Base-by-base conservation (phyloP, 2,329 filamentous ascomycete genomes). In the Exutisphaerella laricina region DNA sequence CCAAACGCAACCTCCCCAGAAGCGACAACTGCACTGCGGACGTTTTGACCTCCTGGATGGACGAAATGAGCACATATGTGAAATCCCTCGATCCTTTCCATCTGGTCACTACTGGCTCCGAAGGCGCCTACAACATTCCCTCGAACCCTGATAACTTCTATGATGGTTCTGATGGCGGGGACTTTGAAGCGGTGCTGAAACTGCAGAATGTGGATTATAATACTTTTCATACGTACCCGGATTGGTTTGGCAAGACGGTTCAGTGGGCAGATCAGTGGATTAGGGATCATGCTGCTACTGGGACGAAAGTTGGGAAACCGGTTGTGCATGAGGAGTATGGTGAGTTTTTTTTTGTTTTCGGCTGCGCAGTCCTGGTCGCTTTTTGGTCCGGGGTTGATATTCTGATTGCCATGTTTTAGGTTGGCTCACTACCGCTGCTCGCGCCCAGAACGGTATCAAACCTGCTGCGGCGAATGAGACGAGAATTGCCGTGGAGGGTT, bases 251-350 rank as follows among this genome's bases (percentile, higher is more conserved):
- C 43, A 75, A 75, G 66, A 74, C 70, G 0, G 61, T 70, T 3
- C 63, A 64, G 26, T 78, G 75, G 74, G 68, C 72, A 0, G 64
- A 69, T 25, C 71, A 73, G 49, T 78, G 74, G 75, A 71, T 78
- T 53, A 65, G 66, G 6, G 74, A 77, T 53, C 75, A 78, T 46
- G 73, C 70, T 0, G 65, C 61, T 0, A 64, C 70, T 0, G 70
- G 64, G 1, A 60, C 65, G 8, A 58, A 57, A 20, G 65, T 62
- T 4, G 64, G 65, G 17, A 78, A 78, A 63, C 75, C 75, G 0
- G 73, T 78, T 9, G 67, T 77, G 5, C 71, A 75, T 39, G 74
- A 77, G 57, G 74, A 77, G 61, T 77, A 77, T 51, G 51, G 72
- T 7, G n/a, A n/a, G n/a, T n/a, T n/a, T n/a, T n/a, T n/a, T n/a